Evolutionary conservation across 352 stramenopile genomes (phyloP).

Genomic region (Pythium guiyangense): DNA sequence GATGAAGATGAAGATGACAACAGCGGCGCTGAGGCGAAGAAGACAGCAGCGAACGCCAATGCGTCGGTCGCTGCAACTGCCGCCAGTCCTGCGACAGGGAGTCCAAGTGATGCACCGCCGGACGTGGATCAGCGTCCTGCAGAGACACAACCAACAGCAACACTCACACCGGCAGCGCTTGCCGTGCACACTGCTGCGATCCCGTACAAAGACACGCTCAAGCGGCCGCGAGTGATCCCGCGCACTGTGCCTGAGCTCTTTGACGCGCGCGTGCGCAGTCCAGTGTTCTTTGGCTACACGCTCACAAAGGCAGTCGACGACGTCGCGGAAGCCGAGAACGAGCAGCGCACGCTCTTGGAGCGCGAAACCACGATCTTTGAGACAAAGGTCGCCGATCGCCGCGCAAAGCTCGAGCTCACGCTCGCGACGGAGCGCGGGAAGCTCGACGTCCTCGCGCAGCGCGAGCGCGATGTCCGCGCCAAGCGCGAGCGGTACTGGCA

Average conservation of each 20-base stretch:
- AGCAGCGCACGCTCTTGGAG: conserved; percentile 19
- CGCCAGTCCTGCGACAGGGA: too few species aligned
- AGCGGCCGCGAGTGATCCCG: conserved; percentile 50
- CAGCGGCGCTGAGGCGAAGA: conserved; percentile 1
- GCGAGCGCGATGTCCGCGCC: conserved; percentile 31
- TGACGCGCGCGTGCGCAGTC: conserved; percentile 38
- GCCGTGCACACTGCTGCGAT: conserved; percentile 14
- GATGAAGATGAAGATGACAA: conserved; percentile 4
- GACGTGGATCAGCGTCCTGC: conserved; percentile 14
- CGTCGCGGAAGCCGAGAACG: conserved; percentile 28
- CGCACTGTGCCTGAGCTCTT: conserved; percentile 35
- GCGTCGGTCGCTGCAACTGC: background rate
- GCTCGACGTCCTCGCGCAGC: conserved; percentile 39
- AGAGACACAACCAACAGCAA: background rate
- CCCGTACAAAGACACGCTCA: conserved; percentile 29
- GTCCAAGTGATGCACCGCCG: background rate
- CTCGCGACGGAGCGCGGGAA: conserved; percentile 51
- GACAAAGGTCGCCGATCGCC: conserved; percentile 36
- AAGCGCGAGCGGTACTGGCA: conserved; percentile 64
- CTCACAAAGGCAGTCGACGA: conserved; percentile 34
- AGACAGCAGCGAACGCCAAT: background rate
- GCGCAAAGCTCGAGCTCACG: conserved; percentile 26
- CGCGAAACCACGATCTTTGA: conserved; percentile 54
- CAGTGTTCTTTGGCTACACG: conserved; percentile 73
- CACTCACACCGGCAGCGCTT: conserved; percentile 13